Evolutionary conservation across 495 filamentous ascomycete genomes (phyloP).

Genomic region (Aspergillus taichungensis): DNA sequence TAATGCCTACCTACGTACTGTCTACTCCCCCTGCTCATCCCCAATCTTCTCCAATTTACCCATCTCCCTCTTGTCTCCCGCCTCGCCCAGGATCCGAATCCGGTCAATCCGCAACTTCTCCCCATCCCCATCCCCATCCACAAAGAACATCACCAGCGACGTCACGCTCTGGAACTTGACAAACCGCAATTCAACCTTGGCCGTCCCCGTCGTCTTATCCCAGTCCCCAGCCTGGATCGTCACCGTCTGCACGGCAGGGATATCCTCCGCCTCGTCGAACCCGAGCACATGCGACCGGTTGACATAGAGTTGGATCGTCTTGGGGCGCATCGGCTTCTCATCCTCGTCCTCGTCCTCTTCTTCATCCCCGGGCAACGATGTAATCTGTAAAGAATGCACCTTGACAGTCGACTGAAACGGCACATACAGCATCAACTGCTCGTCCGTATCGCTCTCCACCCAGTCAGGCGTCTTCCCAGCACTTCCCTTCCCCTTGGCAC

Average conservation of each 20-base stretch:
- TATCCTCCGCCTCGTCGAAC: slow-evolving; percentile 92
- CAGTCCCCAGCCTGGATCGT: slow-evolving; percentile 68
- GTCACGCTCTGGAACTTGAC: slow-evolving; percentile 96
- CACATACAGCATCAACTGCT: slow-evolving; percentile 90
- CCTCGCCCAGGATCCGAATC: slow-evolving; percentile 78
- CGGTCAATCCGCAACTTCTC: slow-evolving; percentile 86
- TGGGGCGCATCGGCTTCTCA: slow-evolving; percentile 77
- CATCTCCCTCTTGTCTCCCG: slow-evolving; percentile 85
- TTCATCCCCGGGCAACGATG: slow-evolving; percentile 57
- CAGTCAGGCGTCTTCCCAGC: slow-evolving; percentile 55
- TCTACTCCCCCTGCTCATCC: slow-evolving; percentile 60
- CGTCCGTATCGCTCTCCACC: slow-evolving; percentile 98
- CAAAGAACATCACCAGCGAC: slow-evolving; percentile 80
- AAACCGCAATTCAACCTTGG: slow-evolving; percentile 73
- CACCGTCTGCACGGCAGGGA: slow-evolving; percentile 66
- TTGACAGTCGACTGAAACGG: slow-evolving; percentile 87
- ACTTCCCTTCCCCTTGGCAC: slow-evolving; percentile 49
- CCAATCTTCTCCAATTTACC: slow-evolving; percentile 95
- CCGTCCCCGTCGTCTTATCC: slow-evolving; percentile 78
- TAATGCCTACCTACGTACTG: too few species aligned
- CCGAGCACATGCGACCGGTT: slow-evolving; percentile 84
- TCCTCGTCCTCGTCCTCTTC: slow-evolving; percentile 50
- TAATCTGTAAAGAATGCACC: slow-evolving; percentile 83
- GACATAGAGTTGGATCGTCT: slow-evolving; percentile 70
- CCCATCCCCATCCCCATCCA: slow-evolving; percentile 74